Evolutionary conservation across 306 rosid species (phyloP).

Genomic region (Begonia loranthoides): DNA sequence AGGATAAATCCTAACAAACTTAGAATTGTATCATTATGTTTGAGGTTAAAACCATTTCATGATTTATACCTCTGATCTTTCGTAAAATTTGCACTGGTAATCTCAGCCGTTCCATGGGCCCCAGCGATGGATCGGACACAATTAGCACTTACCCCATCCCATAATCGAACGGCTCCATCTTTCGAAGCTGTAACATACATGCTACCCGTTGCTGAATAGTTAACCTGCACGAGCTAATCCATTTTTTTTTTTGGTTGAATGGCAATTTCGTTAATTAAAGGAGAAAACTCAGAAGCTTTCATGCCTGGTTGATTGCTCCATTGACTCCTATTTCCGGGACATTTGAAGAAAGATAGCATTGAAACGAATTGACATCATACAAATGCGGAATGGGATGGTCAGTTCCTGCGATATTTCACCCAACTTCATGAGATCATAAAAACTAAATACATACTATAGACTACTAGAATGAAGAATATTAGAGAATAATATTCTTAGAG

Average conservation of each 20-base stretch:
- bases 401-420: slow-evolving; percentile 43
- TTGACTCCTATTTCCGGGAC: slow-evolving; percentile 45
- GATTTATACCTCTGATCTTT: slow-evolving; percentile 61
- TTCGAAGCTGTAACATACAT: slow-evolving; percentile 92
- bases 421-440: neutral
- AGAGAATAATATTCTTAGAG: neutral
- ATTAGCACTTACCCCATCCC: slow-evolving; percentile 80
- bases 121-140: slow-evolving; percentile 59
- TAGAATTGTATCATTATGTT: no score
- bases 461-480: neutral
- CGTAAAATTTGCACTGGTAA: slow-evolving; percentile 74
- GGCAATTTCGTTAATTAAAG: slow-evolving; percentile 2
- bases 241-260: slow-evolving; percentile 61
- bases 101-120: slow-evolving; percentile 74
- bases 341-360: slow-evolving; percentile 65
- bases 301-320: slow-evolving; percentile 89
- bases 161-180: slow-evolving; percentile 66
- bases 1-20: no score
- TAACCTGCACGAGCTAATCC: slow-evolving; percentile 43
- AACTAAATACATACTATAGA: no score
- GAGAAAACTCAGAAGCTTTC: neutral
- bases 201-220: slow-evolving; percentile 67
- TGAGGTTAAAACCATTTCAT: no score
- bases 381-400: slow-evolving; percentile 86
- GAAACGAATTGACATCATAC: slow-evolving; percentile 77